These are phyloP conservation scores for Ilex aquifolium DNA, from an alignment of 257 asterid genomes.

Conservation along the genomic window DNA sequence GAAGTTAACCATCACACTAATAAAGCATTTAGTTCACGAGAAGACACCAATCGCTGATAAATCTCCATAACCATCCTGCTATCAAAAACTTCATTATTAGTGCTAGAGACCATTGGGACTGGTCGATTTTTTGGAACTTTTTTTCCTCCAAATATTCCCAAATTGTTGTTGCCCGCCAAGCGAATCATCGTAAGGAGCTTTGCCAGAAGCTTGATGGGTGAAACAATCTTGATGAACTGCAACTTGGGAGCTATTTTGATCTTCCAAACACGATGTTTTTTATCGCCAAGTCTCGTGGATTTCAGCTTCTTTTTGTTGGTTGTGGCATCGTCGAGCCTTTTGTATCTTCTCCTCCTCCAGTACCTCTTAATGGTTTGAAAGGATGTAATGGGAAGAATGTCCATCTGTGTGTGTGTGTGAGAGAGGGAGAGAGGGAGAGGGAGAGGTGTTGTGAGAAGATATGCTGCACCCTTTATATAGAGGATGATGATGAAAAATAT, in stretches of 20 bases:
- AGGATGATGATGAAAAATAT: too few relatives aligned
- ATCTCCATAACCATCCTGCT: constrained; percentile 14
- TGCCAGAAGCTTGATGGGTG: constrained; percentile 14
- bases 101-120: constrained; percentile 14
- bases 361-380: constrained; percentile 18
- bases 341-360: constrained; percentile 19
- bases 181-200: constrained; percentile 20
- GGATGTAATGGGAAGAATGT: constrained; percentile 10
- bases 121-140: constrained; percentile 9
- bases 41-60: constrained; percentile 15
- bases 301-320: constrained; percentile 13
- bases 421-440: neutral
- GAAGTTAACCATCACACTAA: too few relatives aligned
- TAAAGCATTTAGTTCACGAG: neutral
- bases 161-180: constrained; percentile 16
- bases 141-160: constrained; percentile 1
- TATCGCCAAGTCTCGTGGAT: constrained; percentile 12
- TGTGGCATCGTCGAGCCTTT: constrained; percentile 10
- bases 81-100: constrained; percentile 24
- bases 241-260: neutral
- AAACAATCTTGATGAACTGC: neutral
- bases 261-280: neutral
- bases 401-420: constrained; percentile 12
- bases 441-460: too few relatives aligned
- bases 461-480: too few relatives aligned